Evolutionary conservation across 2,329 filamentous ascomycete species (phyloP), one percentile per base, ranked within the genome.

Genomic region (Intubia oerlemansii): DNA sequence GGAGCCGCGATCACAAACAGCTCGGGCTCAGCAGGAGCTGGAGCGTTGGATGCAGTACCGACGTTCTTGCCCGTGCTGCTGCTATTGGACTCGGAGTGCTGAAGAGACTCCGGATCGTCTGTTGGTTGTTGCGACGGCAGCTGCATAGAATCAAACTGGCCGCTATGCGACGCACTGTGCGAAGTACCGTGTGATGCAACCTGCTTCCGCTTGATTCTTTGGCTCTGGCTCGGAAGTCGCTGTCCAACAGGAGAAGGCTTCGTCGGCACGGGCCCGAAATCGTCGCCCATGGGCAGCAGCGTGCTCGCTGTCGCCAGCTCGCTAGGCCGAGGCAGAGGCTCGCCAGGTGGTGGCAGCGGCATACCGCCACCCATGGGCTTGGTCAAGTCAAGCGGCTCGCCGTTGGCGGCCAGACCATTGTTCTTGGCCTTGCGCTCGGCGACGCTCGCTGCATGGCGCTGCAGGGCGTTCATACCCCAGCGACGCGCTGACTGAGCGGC

Each of bases 321-420:
- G 17, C 18, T 17, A 4, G 26, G 31, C 28, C 27, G 25, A 13
- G 82, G 81, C 2, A 91, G 57, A 4, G 82, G 81, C 25, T 64
- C 71, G 3, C 81, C 82, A 3, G 76, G 78, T 7, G 81, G 80
- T 26, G 80, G 81, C 12, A 91, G 54, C 1, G 81, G 81, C 39
- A 76, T 73, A 0, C 81, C 81, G 22, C 81, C 65, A 2, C 82
- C 82, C 55, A 90, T 81, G 2, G 81, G 81, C 40, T 79, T 66
- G 37, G 47, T 51, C 34, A 63, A 38, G 50, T 67, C 47, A 35
- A 66, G 25, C 11, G 39, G 36, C 16, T 42, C 39, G 7, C 36
- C 29, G 16, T 23, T 34, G 31, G 30, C 25, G 10, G 25, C 24
- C 15, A 20, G 25, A 9, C 19, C 12, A 12, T 23, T 19, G 16